phyloP scores from a whole-genome alignment of 306 rosid species.

The Citrullus colocynthis region DNA sequence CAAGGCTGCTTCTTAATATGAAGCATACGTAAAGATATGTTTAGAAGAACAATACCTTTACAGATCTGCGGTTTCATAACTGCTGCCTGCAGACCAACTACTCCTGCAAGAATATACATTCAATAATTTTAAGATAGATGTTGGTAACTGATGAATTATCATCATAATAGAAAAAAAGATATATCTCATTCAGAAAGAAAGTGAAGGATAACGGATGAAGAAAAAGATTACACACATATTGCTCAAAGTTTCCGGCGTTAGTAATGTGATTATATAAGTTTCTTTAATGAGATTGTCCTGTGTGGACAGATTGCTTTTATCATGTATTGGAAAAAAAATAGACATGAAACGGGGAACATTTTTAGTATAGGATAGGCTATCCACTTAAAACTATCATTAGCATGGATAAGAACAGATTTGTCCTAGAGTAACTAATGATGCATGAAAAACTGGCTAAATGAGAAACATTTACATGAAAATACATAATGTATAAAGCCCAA shows the following conservation, averaged over 20 bases:
- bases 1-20: conserved; percentile 94
- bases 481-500: not conserved
- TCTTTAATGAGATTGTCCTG: not conserved
- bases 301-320: not conserved
- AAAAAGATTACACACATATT: not conserved
- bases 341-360: not conserved
- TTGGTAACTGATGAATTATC: not conserved
- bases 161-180: not conserved
- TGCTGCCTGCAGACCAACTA: conserved; percentile 99
- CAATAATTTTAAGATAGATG: not conserved
- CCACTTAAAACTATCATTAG: not conserved
- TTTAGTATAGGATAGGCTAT: not conserved
- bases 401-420: not conserved
- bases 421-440: not conserved
- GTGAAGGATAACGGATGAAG: not conserved
- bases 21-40: conserved; percentile 86
- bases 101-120: conserved; percentile 35
- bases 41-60: conserved; percentile 60
- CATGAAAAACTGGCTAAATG: not conserved
- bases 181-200: not conserved
- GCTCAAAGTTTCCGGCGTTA: not conserved
- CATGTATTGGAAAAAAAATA: not conserved
- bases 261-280: not conserved
- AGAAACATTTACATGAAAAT: not conserved
- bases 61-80: conserved; percentile 54